Conservation (phyloP, 306 rosid genomes). For the Rosa lucieae region DNA sequence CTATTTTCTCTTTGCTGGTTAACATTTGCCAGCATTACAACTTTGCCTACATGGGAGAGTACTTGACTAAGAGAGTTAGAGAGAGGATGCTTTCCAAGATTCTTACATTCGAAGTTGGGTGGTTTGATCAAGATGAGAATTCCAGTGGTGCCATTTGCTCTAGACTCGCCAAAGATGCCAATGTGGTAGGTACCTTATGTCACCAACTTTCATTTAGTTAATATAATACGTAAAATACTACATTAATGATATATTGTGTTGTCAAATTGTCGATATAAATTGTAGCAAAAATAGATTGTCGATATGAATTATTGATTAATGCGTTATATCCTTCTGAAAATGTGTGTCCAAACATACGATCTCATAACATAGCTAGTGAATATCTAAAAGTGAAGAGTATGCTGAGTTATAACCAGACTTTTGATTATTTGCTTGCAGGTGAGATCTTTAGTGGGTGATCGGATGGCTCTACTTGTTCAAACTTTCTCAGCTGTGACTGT, state of each 20-base stretch:
- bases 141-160: conserved; percentile 85
- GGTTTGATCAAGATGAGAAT: conserved; percentile 86
- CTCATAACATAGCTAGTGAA: neutral
- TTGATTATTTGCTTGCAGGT: conserved; percentile 41
- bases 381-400: neutral
- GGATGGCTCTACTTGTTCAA: conserved; percentile 71
- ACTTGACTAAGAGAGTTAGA: conserved; percentile 73
- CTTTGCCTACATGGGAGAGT: conserved; percentile 92
- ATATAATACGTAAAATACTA: neutral
- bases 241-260: conserved; percentile 68
- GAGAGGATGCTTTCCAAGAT: conserved; percentile 79
- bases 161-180: conserved; percentile 86
- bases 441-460: conserved; percentile 85
- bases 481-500: conserved; percentile 66
- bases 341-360: neutral
- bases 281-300: no score
- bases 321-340: no score
- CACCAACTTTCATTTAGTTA: neutral
- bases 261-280: neutral
- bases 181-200: conserved; percentile 56
- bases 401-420: neutral
- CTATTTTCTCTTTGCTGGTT: conserved; percentile 47
- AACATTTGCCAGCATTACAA: conserved; percentile 69
- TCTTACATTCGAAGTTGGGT: conserved; percentile 84
- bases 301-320: no score